Evolutionary conservation across 2,329 filamentous ascomycete genomes (phyloP).

Genomic region (Beauveria sp.): DNA sequence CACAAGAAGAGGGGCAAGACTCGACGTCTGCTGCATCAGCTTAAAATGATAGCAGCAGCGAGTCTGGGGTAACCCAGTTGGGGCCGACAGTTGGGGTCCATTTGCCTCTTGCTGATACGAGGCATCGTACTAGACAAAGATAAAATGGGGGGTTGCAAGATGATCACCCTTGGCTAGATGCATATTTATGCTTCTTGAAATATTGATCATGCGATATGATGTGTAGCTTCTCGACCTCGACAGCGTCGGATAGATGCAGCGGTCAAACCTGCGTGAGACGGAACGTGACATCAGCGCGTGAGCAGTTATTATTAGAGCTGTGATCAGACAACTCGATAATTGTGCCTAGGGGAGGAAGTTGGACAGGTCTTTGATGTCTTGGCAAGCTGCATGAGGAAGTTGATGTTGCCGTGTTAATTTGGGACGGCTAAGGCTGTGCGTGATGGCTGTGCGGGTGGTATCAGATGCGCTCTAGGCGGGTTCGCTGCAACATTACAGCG

Average conservation of each 20-base stretch:
- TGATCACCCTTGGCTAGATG: background rate
- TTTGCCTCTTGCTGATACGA: background rate
- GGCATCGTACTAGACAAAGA: background rate
- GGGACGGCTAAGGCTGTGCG: background rate
- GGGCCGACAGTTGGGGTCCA: background rate
- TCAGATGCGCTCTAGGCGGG: background rate
- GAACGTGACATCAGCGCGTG: slow-evolving; percentile 1
- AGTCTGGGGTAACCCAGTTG: background rate
- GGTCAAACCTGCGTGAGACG: background rate
- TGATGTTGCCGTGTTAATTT: background rate
- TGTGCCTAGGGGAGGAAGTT: background rate
- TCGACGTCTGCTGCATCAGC: background rate
- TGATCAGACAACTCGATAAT: background rate
- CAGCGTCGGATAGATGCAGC: background rate
- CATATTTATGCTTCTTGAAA: background rate
- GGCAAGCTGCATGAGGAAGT: background rate
- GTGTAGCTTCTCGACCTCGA: background rate
- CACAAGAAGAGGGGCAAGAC: background rate
- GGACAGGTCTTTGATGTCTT: background rate
- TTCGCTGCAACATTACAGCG: background rate
- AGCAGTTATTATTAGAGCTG: background rate
- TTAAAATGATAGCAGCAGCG: background rate
- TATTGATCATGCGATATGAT: slow-evolving; percentile 1
- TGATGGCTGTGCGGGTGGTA: background rate
- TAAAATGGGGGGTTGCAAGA: background rate